Evolutionary conservation across 306 rosid genomes (phyloP).

Genomic region (Ormosia emarginata): DNA sequence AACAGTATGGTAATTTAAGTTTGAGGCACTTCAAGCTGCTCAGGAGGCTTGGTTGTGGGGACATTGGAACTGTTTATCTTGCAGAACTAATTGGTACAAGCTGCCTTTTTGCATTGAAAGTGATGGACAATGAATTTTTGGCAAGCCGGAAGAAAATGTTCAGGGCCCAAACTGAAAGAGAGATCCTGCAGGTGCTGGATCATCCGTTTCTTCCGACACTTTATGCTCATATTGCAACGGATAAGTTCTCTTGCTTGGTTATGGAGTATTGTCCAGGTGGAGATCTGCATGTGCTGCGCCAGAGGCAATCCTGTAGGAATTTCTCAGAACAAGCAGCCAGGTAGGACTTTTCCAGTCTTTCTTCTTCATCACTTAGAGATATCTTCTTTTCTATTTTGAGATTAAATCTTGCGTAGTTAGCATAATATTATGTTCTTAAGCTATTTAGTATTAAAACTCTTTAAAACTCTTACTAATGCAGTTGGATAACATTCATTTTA

Average conservation of each 20-base stretch:
- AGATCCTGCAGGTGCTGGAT: conserved; percentile 85
- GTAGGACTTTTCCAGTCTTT: conserved; percentile 32
- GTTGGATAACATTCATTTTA: too few species aligned
- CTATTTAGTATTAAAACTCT: background rate
- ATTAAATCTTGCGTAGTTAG: background rate
- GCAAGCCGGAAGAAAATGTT: conserved; percentile 69
- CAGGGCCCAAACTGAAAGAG: conserved; percentile 95
- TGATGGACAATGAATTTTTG: conserved; percentile 92
- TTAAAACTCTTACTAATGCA: too few species aligned
- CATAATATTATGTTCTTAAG: background rate
- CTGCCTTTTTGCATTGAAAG: conserved; percentile 82
- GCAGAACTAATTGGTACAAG: conserved; percentile 77
- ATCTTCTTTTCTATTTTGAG: background rate
- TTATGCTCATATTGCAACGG: conserved; percentile 68
- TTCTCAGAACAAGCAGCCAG: conserved; percentile 90
- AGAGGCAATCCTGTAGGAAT: conserved; percentile 73
- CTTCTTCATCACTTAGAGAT: conserved; percentile 6
- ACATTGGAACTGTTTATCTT: conserved; percentile 96
- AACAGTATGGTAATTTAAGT: conserved; percentile 68
- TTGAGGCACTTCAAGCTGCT: conserved; percentile 74
- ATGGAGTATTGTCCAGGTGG: conserved; percentile 98
- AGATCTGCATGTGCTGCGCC: conserved; percentile 91
- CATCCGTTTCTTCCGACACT: conserved; percentile 97
- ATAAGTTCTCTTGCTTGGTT: conserved; percentile 85
- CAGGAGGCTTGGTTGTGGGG: conserved; percentile 92